Evolutionary conservation across 352 stramenopile genomes (phyloP).

Genomic region (Phytophthora uliginosa): DNA sequence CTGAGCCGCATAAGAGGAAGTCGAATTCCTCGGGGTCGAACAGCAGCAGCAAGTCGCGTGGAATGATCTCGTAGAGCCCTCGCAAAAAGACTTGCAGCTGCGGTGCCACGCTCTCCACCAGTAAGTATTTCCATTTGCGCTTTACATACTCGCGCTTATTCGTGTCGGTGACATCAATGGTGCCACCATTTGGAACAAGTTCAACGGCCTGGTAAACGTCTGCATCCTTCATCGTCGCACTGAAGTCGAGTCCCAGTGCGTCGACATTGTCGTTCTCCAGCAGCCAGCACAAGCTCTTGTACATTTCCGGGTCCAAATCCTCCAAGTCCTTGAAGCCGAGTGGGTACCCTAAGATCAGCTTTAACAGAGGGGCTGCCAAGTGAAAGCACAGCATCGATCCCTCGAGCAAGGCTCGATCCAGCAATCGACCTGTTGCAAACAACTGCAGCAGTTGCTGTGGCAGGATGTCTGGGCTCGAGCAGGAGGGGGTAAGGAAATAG

Average conservation of each 20-base stretch:
- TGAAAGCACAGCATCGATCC: slow-evolving; percentile 91
- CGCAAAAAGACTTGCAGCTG: slow-evolving; percentile 88
- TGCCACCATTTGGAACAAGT: slow-evolving; percentile 35
- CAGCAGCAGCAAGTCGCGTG: slow-evolving; percentile 90
- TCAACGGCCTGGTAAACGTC: slow-evolving; percentile 33
- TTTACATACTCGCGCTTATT: slow-evolving; percentile 94
- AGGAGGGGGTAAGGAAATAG: slow-evolving; percentile 46
- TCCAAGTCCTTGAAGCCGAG: slow-evolving; percentile 93
- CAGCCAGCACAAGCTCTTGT: slow-evolving; percentile 58
- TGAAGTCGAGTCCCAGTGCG: slow-evolving; percentile 56
- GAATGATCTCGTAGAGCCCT: slow-evolving; percentile 96
- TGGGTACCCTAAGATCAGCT: slow-evolving; percentile 94
- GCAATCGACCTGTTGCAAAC: slow-evolving; percentile 41
- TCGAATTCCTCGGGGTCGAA: slow-evolving; percentile 98
- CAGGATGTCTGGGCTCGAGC: slow-evolving; percentile 27
- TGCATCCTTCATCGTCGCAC: slow-evolving; percentile 31
- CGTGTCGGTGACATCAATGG: slow-evolving; percentile 87
- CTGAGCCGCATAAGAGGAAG: slow-evolving; percentile 94
- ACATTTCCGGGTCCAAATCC: slow-evolving; percentile 44
- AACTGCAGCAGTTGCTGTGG: slow-evolving; percentile 44
- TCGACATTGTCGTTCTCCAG: slow-evolving; percentile 53
- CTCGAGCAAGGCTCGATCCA: slow-evolving; percentile 67
- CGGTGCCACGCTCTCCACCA: slow-evolving; percentile 89
- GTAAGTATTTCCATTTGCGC: slow-evolving; percentile 89
- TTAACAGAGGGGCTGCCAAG: slow-evolving; percentile 94